Evolutionary conservation across 331 rosid species (phyloP), one percentile per base, ranked within the genome.

Genomic region (Cydonia oblonga): DNA sequence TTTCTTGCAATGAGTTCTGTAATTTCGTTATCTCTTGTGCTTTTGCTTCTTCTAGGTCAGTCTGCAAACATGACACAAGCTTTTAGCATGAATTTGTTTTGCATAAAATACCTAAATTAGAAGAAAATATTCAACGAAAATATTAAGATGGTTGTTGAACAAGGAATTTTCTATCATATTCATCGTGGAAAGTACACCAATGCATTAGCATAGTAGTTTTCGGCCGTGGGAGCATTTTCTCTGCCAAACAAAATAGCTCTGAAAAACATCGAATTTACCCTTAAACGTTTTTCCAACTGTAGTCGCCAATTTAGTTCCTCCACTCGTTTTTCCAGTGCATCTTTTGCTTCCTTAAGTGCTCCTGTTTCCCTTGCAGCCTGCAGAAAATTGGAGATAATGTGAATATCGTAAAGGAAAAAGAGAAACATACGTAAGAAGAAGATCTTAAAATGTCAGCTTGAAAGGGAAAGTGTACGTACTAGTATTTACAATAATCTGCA

Each of bases 301-400:
- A 91, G 80, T 76, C 96, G 93, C 96, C 91, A 91, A 80, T 90
- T 87, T 80, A 89, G 90, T 74, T 91, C 97, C 84, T 89, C 97
- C 75, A 87, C 93, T 40, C 81, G 77, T 79, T 91, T 91, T 84
- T 87, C 93, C 79, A 89, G 87, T 77, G 84, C 86, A 83, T 89
- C 93, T 84, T 91, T 91, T 68, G 91, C 90, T 73, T 91, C 97
- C 79, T 91, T 76, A 84, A 91, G 97, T 60, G 96, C 96, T 1
- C 97, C 96, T 57, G 96, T 89, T 80, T 91, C 97, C 83, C 89
- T 91, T 62, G 96, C 90, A 80, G 87, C 96, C 97, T 91, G 70
- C 56, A 73, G 71, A 77, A 79, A 68, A 73, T 62, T 73, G 66
- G 28, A 80, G 42, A 78, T n/a, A n/a, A n/a, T n/a, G n/a, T n/a